phyloP scores from a whole-genome alignment of 139 green algal species.

The Zygnema cylindricum region DNA sequence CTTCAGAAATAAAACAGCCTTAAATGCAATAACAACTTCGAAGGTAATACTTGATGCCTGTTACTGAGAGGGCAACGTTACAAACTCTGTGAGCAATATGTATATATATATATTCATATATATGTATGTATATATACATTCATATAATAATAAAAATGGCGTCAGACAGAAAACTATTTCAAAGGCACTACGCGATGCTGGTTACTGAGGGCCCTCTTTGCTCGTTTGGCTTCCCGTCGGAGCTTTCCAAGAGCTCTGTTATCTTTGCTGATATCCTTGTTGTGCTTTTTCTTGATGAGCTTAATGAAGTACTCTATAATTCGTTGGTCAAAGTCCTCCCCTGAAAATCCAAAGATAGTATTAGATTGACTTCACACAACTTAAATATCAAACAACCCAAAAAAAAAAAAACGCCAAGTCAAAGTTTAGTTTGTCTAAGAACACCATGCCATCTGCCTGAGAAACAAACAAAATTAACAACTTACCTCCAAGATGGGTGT shows the following conservation, averaged over 20 bases:
- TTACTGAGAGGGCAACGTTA: too few species aligned
- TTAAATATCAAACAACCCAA: constrained; percentile 36
- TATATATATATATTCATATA: constrained; percentile 12
- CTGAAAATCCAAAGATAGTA: constrained; percentile 23
- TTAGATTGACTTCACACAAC: neutral
- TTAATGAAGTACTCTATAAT: constrained; percentile 99
- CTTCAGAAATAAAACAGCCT: neutral
- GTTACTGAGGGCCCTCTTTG: constrained; percentile 94
- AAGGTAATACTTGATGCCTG: constrained; percentile 77
- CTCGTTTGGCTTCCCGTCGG: constrained; percentile 92
- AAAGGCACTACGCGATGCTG: too few species aligned
- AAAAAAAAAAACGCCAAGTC: neutral
- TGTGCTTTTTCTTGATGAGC: constrained; percentile 97
- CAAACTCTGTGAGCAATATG: too few species aligned
- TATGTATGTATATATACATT: neutral
- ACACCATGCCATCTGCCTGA: neutral
- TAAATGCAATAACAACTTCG: constrained; percentile 93
- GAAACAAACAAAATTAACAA: neutral
- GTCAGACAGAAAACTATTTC: constrained; percentile 81
- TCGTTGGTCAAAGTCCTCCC: constrained; percentile 98
- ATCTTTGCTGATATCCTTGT: constrained; percentile 91
- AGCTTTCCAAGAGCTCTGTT: constrained; percentile 93
- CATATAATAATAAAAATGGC: constrained; percentile 82
- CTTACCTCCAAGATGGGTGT: constrained; percentile 92
- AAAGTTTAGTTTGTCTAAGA: neutral